These are phyloP conservation scores for Fusarium dlaminii DNA, from an alignment of 2,329 filamentous ascomycete species.

Conservation along the genomic window DNA sequence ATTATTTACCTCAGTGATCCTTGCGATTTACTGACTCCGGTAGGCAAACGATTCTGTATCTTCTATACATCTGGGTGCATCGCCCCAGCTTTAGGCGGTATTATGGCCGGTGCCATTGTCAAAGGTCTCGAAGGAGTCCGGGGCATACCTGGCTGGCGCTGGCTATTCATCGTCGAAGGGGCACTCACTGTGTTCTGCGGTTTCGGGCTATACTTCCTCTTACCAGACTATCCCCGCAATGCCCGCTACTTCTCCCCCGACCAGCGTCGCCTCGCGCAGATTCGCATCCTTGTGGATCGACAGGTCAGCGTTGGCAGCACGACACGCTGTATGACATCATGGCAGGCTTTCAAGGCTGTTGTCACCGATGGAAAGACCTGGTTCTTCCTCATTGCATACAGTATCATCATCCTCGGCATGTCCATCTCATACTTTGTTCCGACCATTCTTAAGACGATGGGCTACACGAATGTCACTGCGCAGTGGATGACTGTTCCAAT, in stretches of 20 bases:
- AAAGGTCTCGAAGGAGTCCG: slow-evolving; percentile 10
- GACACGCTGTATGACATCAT: not conserved
- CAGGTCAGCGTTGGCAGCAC: not conserved
- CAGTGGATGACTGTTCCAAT: slow-evolving; percentile 26
- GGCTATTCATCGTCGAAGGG: slow-evolving; percentile 28
- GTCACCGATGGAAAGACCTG: slow-evolving; percentile 47
- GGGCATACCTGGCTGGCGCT: slow-evolving; percentile 22
- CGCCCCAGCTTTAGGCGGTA: slow-evolving; percentile 19
- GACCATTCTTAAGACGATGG: slow-evolving; percentile 58
- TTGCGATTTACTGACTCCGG: not conserved
- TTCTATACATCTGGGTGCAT: slow-evolving; percentile 28
- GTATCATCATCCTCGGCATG: slow-evolving; percentile 57
- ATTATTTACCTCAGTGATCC: accelerated
- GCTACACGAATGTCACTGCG: slow-evolving; percentile 55
- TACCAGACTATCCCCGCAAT: slow-evolving; percentile 21
- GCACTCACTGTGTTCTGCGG: slow-evolving; percentile 10
- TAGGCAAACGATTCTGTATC: slow-evolving; percentile 27
- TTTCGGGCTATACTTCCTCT: slow-evolving; percentile 5
- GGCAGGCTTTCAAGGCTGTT: slow-evolving; percentile 18
- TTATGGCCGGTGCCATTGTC: slow-evolving; percentile 28
- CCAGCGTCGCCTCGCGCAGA: slow-evolving; percentile 5
- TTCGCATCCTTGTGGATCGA: slow-evolving; percentile 15
- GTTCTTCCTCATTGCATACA: slow-evolving; percentile 59
- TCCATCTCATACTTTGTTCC: slow-evolving; percentile 64
- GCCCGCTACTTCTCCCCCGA: slow-evolving; percentile 1